Base-by-base conservation (phyloP, 1,139 yeast species). In the Hyphopichia fennica region DNA sequence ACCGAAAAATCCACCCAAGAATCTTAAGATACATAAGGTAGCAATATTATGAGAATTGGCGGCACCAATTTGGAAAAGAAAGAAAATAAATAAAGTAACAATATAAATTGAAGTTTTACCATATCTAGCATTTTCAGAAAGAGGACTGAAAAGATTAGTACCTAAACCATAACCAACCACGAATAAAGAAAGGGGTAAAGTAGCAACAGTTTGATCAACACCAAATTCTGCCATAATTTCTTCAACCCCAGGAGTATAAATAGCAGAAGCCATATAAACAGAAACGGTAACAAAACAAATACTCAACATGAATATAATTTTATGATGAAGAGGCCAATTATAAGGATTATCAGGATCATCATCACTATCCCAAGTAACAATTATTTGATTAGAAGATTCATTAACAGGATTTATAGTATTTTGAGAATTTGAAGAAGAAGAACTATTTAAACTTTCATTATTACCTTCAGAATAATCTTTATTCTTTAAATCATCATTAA, bases 251-350 rank as follows among this genome's bases (percentile, higher is more conserved):
- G 87, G 85, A 1, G 86, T 75, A 50, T 77, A 80, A 20, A 81
- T 75, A 1, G 87, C 81, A 0, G 86, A 71, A 4, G 81, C 84
- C 72, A 80, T 77, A 51, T 82, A 82, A 3, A 80, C 81, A 4
- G 77, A 65, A 3, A 69, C 58, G 1, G 86, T 79, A 43, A 82
- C 63, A 31, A 77, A 43, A 38, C 72, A 67, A 25, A 78, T 63
- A 44, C 72, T 62, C 7, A 69, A 15, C 1, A 72, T 58, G 34
- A 78, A 66, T 18, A 75, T 41, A 0, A 61, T 39, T 52, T 77
- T 79, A 37, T 62, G 61, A 10, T 43, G 31, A 1, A 55, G 22
- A 0, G 80, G 65, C 84, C 86, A 82, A 55, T 82, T 82, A 34
- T 60, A 56, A 1, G 88, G 87, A 50, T 80, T 69, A 38, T 75